Conservation (phyloP, 106 monocot genomes). For the Alisma plantagoaquatica region DNA sequence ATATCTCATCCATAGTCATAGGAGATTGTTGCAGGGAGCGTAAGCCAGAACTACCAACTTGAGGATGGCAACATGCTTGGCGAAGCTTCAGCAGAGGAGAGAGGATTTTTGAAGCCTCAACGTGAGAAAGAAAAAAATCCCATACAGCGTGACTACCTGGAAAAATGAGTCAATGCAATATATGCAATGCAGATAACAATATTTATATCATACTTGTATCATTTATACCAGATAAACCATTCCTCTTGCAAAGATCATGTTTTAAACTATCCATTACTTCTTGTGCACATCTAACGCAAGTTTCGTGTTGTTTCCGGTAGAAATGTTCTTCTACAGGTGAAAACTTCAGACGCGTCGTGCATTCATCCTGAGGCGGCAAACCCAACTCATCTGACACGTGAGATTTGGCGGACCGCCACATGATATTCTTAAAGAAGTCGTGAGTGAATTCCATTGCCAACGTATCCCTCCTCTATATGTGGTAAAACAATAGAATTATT, state of each 20-base stretch:
- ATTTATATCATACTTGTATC: too few relatives aligned
- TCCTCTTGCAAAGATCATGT: slow-evolving; percentile 19
- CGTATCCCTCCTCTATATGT: slow-evolving; percentile 44
- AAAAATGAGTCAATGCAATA: too few relatives aligned
- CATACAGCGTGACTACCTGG: slow-evolving; percentile 32
- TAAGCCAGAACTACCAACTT: slow-evolving; percentile 93
- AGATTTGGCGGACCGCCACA: slow-evolving; percentile 97
- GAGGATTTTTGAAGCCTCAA: slow-evolving; percentile 63
- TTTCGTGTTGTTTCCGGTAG: slow-evolving; percentile 92
- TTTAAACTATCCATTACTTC: slow-evolving; percentile 57
- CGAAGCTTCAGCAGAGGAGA: slow-evolving; percentile 85
- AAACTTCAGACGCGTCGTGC: slow-evolving; percentile 64
- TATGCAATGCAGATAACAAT: too few relatives aligned
- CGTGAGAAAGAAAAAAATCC: slow-evolving; percentile 49
- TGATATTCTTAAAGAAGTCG: slow-evolving; percentile 62
- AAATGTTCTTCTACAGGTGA: slow-evolving; percentile 97
- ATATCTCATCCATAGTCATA: slow-evolving; percentile 94
- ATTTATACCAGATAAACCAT: slow-evolving; percentile 22
- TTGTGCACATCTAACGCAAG: slow-evolving; percentile 62
- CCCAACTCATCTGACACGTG: slow-evolving; percentile 86
- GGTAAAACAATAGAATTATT: not conserved
- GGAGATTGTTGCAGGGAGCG: slow-evolving; percentile 88
- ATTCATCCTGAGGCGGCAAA: slow-evolving; percentile 80
- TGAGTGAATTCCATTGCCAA: slow-evolving; percentile 77
- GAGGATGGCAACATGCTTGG: slow-evolving; percentile 98